These are phyloP conservation scores for Cutaneotrichosporon dermatis DNA, from an alignment of 1,284 basidiomycete genomes.

Conservation along the genomic window DNA sequence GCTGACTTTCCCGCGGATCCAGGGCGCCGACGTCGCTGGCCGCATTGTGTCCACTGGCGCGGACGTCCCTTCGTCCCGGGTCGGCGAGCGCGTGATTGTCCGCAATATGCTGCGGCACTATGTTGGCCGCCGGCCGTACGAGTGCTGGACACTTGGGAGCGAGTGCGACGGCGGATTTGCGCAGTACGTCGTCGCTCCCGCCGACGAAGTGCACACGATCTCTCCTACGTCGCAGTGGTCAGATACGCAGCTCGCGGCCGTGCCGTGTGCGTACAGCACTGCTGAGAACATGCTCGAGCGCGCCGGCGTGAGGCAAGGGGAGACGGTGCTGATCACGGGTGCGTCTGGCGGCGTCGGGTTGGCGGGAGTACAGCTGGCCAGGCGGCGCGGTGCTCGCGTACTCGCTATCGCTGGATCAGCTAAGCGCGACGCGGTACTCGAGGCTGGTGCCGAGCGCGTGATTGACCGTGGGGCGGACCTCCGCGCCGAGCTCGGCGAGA, in stretches of 20 bases:
- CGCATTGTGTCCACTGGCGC: constrained; percentile 1
- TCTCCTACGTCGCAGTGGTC: background rate
- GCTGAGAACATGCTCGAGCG: constrained; percentile 10
- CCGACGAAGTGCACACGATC: background rate
- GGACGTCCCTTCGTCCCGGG: background rate
- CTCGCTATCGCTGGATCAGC: background rate
- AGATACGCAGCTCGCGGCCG: constrained; percentile 6
- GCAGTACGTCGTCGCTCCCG: constrained; percentile 6
- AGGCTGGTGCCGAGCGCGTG: background rate
- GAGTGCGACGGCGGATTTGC: constrained; percentile 10
- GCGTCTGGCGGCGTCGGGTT: constrained; percentile 7
- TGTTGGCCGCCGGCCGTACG: background rate
- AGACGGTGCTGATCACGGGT: constrained; percentile 3
- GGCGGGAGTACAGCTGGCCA: constrained; percentile 4
- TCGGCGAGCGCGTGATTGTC: constrained; percentile 6
- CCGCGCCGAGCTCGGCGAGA: background rate
- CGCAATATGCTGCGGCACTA: constrained; percentile 11
- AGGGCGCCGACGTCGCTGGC: constrained; percentile 9
- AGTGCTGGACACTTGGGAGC: constrained; percentile 11
- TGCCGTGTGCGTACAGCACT: constrained; percentile 8
- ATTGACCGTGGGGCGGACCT: background rate
- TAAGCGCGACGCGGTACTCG: background rate
- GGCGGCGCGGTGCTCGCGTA: background rate
- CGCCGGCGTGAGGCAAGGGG: background rate
- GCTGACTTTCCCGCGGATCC: constrained; percentile 6